A percentile compares a stretch with the other conserved stretches of the same genome.
phyloP scores from a whole-genome alignment of 352 stramenopile species.

The Phytophthora foliorum region DNA sequence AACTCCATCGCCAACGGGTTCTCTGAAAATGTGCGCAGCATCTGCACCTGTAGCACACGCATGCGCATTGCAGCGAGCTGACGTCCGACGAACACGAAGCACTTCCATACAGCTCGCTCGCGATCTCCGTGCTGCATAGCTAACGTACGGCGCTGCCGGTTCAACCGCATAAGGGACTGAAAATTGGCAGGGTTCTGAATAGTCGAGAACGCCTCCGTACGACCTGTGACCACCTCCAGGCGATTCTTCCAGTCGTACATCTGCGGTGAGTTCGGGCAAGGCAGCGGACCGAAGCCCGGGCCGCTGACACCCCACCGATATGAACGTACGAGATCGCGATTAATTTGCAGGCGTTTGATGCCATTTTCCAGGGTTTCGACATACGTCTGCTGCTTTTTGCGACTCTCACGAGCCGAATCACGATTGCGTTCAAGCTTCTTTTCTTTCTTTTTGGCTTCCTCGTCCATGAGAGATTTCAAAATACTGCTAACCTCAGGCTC shows the following conservation, averaged over 20 bases:
- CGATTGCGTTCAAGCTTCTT: conserved; percentile 92
- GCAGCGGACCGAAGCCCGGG: conserved; percentile 48
- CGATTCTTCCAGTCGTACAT: conserved; percentile 73
- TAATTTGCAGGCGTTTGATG: conserved; percentile 90
- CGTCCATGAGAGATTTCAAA: conserved; percentile 88
- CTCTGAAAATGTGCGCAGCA: conserved; percentile 59
- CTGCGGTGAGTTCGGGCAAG: conserved; percentile 59
- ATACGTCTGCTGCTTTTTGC: conserved; percentile 91
- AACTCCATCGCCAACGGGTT: conserved; percentile 60
- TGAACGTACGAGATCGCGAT: conserved; percentile 73
- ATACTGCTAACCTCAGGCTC: conserved; percentile 87
- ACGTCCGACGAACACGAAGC: conserved; percentile 65
- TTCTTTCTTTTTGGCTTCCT: conserved; percentile 91
- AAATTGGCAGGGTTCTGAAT: conserved; percentile 80
- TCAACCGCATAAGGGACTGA: conserved; percentile 73
- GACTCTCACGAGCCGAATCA: conserved; percentile 85
- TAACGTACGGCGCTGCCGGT: conserved; percentile 75
- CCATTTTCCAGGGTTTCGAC: conserved; percentile 88
- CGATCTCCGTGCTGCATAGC: conserved; percentile 56
- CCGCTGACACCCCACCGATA: conserved; percentile 81
- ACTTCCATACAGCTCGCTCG: conserved; percentile 64
- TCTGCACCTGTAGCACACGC: conserved; percentile 71
- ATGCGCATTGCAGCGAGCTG: conserved; percentile 64
- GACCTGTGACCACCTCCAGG: conserved; percentile 74
- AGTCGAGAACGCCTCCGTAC: conserved; percentile 67